A percentile compares a stretch with the other conserved stretches of the same genome.
Conservation (phyloP, 768 basidiomycete genomes). For the Panellus pusillus region DNA sequence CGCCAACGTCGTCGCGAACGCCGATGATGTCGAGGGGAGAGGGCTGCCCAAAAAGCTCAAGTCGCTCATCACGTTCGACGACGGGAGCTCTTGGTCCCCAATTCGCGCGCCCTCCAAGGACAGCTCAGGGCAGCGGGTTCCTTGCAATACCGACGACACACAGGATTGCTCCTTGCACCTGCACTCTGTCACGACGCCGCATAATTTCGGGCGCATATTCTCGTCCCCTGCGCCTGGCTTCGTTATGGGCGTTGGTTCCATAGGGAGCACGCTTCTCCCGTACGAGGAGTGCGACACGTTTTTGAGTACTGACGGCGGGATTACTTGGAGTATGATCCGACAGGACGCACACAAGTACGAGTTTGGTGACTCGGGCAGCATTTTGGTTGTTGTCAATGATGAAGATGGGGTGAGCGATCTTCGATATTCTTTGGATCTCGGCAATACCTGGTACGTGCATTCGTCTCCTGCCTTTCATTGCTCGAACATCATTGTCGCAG, state of each 20-base stretch:
- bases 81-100: slow-evolving; percentile 79
- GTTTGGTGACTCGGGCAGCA: slow-evolving; percentile 87
- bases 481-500: slow-evolving; percentile 36
- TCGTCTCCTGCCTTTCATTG: background rate
- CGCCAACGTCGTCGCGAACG: slow-evolving; percentile 84
- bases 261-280: slow-evolving; percentile 63
- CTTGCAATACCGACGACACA: slow-evolving; percentile 58
- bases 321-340: slow-evolving; percentile 80
- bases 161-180: slow-evolving; percentile 83
- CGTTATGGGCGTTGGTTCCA: slow-evolving; percentile 94
- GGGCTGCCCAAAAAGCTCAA: slow-evolving; percentile 70
- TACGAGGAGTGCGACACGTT: slow-evolving; percentile 95
- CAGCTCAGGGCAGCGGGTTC: slow-evolving; percentile 56
- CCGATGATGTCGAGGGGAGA: slow-evolving; percentile 77
- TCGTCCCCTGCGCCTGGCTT: slow-evolving; percentile 93
- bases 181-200: slow-evolving; percentile 88
- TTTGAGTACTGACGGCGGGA: slow-evolving; percentile 85
- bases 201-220: slow-evolving; percentile 93
- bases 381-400: slow-evolving; percentile 82
- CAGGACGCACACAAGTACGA: slow-evolving; percentile 89
- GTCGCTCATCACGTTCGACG: slow-evolving; percentile 87
- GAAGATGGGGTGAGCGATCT: slow-evolving; percentile 72
- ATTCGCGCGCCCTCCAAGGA: slow-evolving; percentile 61
- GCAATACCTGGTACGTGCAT: slow-evolving; percentile 71
- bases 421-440: slow-evolving; percentile 80